Base-by-base conservation (phyloP, 1,284 basidiomycete species). In the Neolentinus lepideus region DNA sequence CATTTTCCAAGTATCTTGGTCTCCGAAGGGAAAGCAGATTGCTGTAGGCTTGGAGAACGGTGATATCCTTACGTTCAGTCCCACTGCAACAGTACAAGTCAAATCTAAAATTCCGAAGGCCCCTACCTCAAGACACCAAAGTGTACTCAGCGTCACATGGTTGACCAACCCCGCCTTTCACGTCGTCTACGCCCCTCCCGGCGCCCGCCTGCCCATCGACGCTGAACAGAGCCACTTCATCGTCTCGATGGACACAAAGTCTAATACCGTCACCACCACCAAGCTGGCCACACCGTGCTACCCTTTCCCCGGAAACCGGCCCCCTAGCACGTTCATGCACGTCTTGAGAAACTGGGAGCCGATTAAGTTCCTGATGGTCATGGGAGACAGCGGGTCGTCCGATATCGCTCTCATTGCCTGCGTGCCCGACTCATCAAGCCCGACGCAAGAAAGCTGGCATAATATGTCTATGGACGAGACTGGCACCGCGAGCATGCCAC, bases 21-120 rank as follows among this genome's bases (percentile, higher is more conserved):
- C 92, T 1, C 85, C 90, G 1, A 92, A 90, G 66, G 92, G 91
- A 48, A 94, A 92, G 66, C 90, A 92, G 60, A 70, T 94, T 31
- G 90, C 88, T 0, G 78, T 92, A 43, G 92, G 88, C 27, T 70
- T 91, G 14, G 78, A 78, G 57, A 78, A 75, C 19, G 91, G 92
- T 2, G 83, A 88, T 56, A 83, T 94, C 29, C 66, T 87, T 43
- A 85, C 90, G 1, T 89, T 84, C 65, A 77, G 78, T 36, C 79
- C 86, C 19, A 75, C 76, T 3, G 82, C 84, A 56, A 79, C 79
- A 12, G 69, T 75, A 2, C 66, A 75, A 4, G 72, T 75, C 9
- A 84, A 89, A 63, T 82, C 78, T 52, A 77, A 81, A 57, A 75
- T 90, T 45, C 85, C 90, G 16, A 76, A 83, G 0, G 75, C 71